These are phyloP conservation scores for Penicillium sp. DNA, from an alignment of 2,329 filamentous ascomycete species.

Conservation along the genomic window DNA sequence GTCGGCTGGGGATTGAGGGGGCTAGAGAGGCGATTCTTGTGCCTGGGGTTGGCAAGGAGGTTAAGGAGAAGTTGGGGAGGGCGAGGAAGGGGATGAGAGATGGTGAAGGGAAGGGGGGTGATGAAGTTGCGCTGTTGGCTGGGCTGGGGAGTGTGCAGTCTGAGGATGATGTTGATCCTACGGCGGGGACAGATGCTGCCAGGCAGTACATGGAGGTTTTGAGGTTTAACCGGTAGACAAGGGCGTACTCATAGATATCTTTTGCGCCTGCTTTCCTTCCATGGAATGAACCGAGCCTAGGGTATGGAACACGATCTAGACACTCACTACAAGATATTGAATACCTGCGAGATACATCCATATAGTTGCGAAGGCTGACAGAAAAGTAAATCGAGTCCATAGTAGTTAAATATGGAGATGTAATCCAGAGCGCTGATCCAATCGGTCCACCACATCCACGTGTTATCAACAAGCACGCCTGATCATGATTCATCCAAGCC, in stretches of 20 bases:
- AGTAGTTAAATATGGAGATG: slow-evolving; percentile 12
- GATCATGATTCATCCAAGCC: slow-evolving; percentile 26
- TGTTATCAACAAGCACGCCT: slow-evolving; percentile 26
- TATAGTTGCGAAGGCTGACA: not conserved
- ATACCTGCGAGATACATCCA: not conserved
- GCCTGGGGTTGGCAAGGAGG: slow-evolving; percentile 43
- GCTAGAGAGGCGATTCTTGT: slow-evolving; percentile 45
- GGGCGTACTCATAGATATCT: not conserved
- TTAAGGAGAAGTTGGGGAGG: slow-evolving; percentile 33
- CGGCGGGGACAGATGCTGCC: slow-evolving; percentile 43
- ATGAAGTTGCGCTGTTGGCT: slow-evolving; percentile 11
- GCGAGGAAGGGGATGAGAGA: slow-evolving; percentile 21
- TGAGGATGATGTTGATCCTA: slow-evolving; percentile 36
- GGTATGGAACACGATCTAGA: not conserved
- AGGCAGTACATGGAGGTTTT: slow-evolving; percentile 50
- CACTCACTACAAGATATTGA: not conserved
- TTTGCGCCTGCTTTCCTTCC: not conserved
- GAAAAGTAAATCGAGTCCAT: slow-evolving; percentile 11
- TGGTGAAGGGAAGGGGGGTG: not conserved
- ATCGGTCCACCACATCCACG: slow-evolving; percentile 11
- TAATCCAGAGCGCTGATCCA: slow-evolving; percentile 11
- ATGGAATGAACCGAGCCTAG: not conserved
- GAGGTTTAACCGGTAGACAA: slow-evolving; percentile 42
- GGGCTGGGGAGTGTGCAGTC: slow-evolving; percentile 16
- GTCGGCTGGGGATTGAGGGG: slow-evolving; percentile 37